Evolutionary conservation across 495 filamentous ascomycete species (phyloP).

Genomic region (Hyaloscypha finlandica): DNA sequence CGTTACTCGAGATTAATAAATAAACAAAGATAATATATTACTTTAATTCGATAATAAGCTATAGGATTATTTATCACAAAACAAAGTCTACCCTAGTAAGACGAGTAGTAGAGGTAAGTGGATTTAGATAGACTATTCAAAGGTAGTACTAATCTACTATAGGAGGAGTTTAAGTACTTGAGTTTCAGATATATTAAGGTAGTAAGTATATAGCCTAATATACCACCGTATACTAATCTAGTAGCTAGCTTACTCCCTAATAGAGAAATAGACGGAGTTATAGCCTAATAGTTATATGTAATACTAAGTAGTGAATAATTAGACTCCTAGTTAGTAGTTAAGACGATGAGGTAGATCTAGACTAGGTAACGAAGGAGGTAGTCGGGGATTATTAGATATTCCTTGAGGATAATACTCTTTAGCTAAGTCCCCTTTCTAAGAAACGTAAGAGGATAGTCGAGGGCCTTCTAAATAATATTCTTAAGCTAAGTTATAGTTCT

Average conservation of each 20-base stretch:
- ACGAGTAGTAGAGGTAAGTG: no score
- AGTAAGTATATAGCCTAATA: slow-evolving; percentile 20
- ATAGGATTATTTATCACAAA: slow-evolving; percentile 24
- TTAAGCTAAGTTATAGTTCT: slow-evolving; percentile 23
- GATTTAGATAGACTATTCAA: slow-evolving; percentile 3
- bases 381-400: slow-evolving; percentile 21
- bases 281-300: slow-evolving; percentile 28
- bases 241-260: no score
- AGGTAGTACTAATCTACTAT: slow-evolving; percentile 18
- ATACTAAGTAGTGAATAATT: slow-evolving; percentile 29
- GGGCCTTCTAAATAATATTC: no score
- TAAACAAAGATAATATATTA: slow-evolving; percentile 30
- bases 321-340: slow-evolving; percentile 26
- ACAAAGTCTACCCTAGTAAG: no score
- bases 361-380: slow-evolving; percentile 21
- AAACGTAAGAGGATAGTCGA: slow-evolving; percentile 1
- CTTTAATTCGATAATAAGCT: slow-evolving; percentile 29
- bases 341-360: slow-evolving; percentile 28
- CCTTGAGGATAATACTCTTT: slow-evolving; percentile 21
- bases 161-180: slow-evolving; percentile 27
- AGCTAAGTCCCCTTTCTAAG: slow-evolving; percentile 21
- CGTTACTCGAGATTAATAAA: slow-evolving; percentile 31
- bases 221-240: slow-evolving; percentile 17
- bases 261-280: slow-evolving; percentile 16
- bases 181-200: slow-evolving; percentile 25